These are phyloP conservation scores for Astrephomene gubernaculifera DNA, from an alignment of 139 green algal genomes.

Conservation along the genomic window DNA sequence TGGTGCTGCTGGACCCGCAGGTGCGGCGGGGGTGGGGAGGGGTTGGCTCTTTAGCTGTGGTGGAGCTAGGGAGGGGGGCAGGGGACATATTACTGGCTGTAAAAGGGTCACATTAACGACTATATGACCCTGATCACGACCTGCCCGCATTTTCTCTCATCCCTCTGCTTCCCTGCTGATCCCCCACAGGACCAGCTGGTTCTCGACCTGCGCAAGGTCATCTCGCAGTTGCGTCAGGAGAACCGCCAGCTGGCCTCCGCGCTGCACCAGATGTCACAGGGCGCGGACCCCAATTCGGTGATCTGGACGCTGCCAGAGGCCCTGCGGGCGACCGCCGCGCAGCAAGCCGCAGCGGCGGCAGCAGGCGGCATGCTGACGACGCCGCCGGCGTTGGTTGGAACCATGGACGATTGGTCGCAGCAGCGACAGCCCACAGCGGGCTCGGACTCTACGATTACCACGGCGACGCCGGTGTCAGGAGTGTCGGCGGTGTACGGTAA, in stretches of 20 bases:
- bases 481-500: no score
- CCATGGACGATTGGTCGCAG: not conserved
- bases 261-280: slow-evolving; percentile 51
- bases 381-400: not conserved
- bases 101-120: no score
- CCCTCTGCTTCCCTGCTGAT: not conserved
- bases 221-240: slow-evolving; percentile 64
- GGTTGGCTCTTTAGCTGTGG: no score
- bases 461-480: not conserved
- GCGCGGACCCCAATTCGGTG: slow-evolving; percentile 47
- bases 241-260: slow-evolving; percentile 63
- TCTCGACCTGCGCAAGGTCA: slow-evolving; percentile 70
- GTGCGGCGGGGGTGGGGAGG: slow-evolving; percentile 10
- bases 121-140: no score
- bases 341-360: not conserved
- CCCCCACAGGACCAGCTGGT: slow-evolving; percentile 67
- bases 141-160: no score
- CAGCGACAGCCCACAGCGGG: not conserved
- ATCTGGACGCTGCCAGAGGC: slow-evolving; percentile 56
- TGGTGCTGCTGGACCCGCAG: slow-evolving; percentile 67
- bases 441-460: not conserved
- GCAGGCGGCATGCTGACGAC: not conserved
- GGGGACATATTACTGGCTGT: no score
- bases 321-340: slow-evolving; percentile 35
- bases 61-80: no score